Base-by-base conservation (phyloP, 2,329 filamentous ascomycete species). In the Grosmannia clavigera region DNA sequence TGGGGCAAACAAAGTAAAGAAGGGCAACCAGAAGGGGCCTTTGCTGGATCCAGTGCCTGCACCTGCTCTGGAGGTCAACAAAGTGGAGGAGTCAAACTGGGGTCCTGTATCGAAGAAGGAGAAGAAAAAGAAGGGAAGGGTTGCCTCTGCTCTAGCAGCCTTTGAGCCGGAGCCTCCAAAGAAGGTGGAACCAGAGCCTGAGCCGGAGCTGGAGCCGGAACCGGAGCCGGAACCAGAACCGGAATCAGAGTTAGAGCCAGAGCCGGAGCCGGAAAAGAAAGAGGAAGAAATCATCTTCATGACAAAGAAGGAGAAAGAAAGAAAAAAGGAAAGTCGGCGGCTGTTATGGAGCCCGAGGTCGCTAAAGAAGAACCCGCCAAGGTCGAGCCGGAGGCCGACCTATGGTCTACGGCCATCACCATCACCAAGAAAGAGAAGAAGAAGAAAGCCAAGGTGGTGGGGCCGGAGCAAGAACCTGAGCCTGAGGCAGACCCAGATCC, bases 281-380 rank as follows among this genome's bases (percentile, higher is more conserved):
- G 50, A 52, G 25, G 59, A 58, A 7, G 55, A 55, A 1, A 40
- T 50, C n/a, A 1, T 40, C 4, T 59, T 50, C 3, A 31, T n/a
- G 19, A 10, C 35, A 5, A 59, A 50, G 22, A 59, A 53, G 12
- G 51, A 57, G 33, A 61, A 61, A n/a, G n/a, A 55, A 61, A 61
- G 29, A 69, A 70, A 61, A 67, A 67, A 59, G n/a, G 25, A 51
- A 73, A 56, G 71, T 75, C 25, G 81, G 77, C 63, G 73, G 79
- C n/a, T 81, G 80, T 80, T 72, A 71, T 64, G 63, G 71, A 75
- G 19, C 66, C 65, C 25, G 64, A 66, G 48, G 7, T 22, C 19
- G 19, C 22, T 10, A 38, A 55, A 33, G 31, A 35, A 5, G 52
- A 38, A 19, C 50, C 48, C 16, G 48, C 53, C 31, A 55, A 55